Percentiles rank a stretch among this genome's conserved stretches.
These are phyloP conservation scores for Aspergillus pseudoviridinutans DNA, from an alignment of 2,329 filamentous ascomycete species.

Conservation along the genomic window DNA sequence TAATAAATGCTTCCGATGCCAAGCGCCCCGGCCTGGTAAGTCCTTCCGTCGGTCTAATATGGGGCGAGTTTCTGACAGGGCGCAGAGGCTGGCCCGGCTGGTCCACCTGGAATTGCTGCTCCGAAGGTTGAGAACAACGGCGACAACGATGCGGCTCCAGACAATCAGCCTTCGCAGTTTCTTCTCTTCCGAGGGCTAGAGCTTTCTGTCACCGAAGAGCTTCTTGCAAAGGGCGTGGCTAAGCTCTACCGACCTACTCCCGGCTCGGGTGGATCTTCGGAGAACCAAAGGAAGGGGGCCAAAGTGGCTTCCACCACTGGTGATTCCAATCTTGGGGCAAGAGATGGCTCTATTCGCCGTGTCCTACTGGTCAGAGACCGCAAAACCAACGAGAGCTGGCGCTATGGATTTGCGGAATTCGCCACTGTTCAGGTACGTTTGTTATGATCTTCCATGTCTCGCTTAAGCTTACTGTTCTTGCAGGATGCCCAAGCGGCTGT, in stretches of 20 bases:
- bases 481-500: slow-evolving; percentile 70
- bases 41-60: slow-evolving; percentile 1
- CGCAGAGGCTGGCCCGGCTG: slow-evolving; percentile 24
- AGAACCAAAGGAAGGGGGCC: slow-evolving; percentile 42
- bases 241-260: slow-evolving; percentile 62
- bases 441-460: not conserved
- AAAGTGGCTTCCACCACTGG: slow-evolving; percentile 55
- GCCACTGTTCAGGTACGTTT: slow-evolving; percentile 57
- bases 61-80: slow-evolving; percentile 10
- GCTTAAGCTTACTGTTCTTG: slow-evolving; percentile 3
- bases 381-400: slow-evolving; percentile 67
- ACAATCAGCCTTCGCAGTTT: slow-evolving; percentile 67
- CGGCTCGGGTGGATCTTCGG: slow-evolving; percentile 32
- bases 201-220: slow-evolving; percentile 65
- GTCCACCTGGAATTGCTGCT: slow-evolving; percentile 35
- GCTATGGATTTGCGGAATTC: slow-evolving; percentile 83
- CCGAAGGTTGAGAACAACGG: slow-evolving; percentile 48
- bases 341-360: slow-evolving; percentile 68
- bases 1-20: slow-evolving; percentile 56
- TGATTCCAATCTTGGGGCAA: slow-evolving; percentile 63
- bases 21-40: slow-evolving; percentile 51
- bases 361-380: slow-evolving; percentile 74
- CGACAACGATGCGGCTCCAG: slow-evolving; percentile 52
- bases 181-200: slow-evolving; percentile 70
- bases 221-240: slow-evolving; percentile 67